Evolutionary conservation across 257 asterid species (phyloP), one percentile per base, ranked within the genome.

Genomic region (Nicotiana sylvestris): DNA sequence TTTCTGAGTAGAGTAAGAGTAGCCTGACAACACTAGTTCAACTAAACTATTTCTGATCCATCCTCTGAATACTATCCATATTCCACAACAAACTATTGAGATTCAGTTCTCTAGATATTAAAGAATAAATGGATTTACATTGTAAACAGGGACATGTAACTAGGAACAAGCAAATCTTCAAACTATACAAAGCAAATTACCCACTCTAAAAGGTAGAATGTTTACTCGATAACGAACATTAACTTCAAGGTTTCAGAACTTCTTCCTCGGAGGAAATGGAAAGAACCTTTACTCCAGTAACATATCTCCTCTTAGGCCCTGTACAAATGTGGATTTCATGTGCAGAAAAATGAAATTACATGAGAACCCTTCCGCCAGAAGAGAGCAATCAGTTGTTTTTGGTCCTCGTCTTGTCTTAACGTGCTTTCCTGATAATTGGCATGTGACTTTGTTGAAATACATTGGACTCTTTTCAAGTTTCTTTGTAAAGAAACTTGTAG

Each of bases 361-460:
- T 2, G 12, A 10, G 18, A 37, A 51, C 11, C 78, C 33, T 70
- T 70, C 58, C 0, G 39, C 79, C 0, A 27, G 62, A 72, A 72
- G 62, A 74, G 62, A 74, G 15, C 0, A 74, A 74, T 53, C 78
- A 68, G 80, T 57, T 82, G 78, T 83, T 60, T 46, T 84, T 53
- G 7, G 87, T 51, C 77, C 88, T 84, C 33, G 77, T 85, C 81
- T 88, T 91, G 66, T 83, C 89, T 21, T 76, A 69, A 37, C 92
- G 89, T 27, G 95, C 91, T 89, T 88, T 93, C 64, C 96, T 91
- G 7, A 11, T 13, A 57, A 11, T 11, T 57, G 62, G 62, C 62
- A 13, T 18, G n/a, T 11, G 62, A 11, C 13, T 57, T 57, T 57
- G 62, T 9, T 57, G 62, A 57, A 18, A 13, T 11, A 57, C 13